Percentiles rank a stretch among this genome's conserved stretches.
These are phyloP conservation scores for Ogataea nakhonphanomensis DNA, from an alignment of 805 yeast species.

Conservation along the genomic window DNA sequence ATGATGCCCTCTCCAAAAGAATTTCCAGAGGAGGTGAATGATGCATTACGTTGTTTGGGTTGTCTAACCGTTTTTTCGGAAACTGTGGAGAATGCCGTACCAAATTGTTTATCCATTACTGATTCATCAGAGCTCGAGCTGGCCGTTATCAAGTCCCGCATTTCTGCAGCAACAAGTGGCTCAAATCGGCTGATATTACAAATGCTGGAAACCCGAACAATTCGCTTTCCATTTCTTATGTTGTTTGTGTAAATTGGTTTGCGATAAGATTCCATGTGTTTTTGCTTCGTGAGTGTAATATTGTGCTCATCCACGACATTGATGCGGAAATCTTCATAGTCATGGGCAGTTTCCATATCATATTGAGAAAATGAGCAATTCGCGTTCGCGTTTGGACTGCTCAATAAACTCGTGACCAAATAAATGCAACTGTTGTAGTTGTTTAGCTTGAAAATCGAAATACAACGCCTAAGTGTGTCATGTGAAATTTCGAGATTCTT, in stretches of 20 bases:
- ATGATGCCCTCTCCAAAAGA: constrained; percentile 37
- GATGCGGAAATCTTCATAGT: constrained; percentile 28
- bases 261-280: constrained; percentile 20
- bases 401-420: constrained; percentile 21
- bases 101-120: neutral
- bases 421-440: constrained; percentile 28
- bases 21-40: constrained; percentile 35
- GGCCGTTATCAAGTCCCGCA: constrained; percentile 4
- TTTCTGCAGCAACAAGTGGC: constrained; percentile 8
- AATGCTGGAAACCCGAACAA: constrained; percentile 22
- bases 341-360: constrained; percentile 9
- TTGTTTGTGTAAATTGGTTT: constrained; percentile 26
- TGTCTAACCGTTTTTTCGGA: constrained; percentile 1
- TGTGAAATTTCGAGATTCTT: constrained; percentile 20
- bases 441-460: constrained; percentile 25
- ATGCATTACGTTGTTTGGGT: constrained; percentile 22
- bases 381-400: neutral
- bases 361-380: constrained; percentile 21
- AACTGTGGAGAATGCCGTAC: neutral
- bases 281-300: constrained; percentile 22
- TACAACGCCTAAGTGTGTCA: constrained; percentile 20
- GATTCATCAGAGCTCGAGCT: constrained; percentile 6
- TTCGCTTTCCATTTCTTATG: constrained; percentile 16
- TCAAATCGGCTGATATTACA: constrained; percentile 9
- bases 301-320: constrained; percentile 19